phyloP scores from a whole-genome alignment of 1,139 yeast genomes.

The Kodamaea suecica region DNA sequence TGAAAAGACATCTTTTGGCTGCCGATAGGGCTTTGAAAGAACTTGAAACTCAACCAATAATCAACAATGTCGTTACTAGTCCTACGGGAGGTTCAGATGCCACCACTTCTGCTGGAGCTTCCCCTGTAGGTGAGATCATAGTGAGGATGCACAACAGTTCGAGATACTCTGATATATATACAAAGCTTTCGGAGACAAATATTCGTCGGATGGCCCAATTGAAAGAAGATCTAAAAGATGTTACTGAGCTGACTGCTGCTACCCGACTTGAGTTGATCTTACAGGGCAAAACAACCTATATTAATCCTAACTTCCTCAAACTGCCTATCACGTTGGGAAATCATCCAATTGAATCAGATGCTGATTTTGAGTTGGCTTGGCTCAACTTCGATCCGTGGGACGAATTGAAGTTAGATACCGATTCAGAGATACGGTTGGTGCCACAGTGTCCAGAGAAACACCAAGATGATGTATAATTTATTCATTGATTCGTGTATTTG shows the following conservation, averaged over 20 bases:
- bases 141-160: conserved; percentile 11
- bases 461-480: no score
- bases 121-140: conserved; percentile 1
- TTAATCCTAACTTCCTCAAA: conserved; percentile 20
- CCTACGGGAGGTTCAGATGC: not conserved
- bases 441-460: conserved; percentile 21
- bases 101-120: not conserved
- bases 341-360: conserved; percentile 36
- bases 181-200: conserved; percentile 25
- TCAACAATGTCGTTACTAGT: not conserved
- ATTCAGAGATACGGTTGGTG: conserved; percentile 39
- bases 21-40: not conserved
- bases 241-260: conserved; percentile 38
- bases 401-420: conserved; percentile 43
- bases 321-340: conserved; percentile 40
- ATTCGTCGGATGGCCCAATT: conserved; percentile 18
- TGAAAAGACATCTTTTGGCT: conserved; percentile 2
- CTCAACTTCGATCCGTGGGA: conserved; percentile 53
- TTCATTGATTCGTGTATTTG: no score
- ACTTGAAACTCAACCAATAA: not conserved
- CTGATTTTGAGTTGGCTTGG: conserved; percentile 47
- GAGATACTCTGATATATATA: conserved; percentile 27
- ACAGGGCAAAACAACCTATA: conserved; percentile 27
- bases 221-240: conserved; percentile 28
- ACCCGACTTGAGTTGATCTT: conserved; percentile 34